Evolutionary conservation across 306 rosid species (phyloP).

Genomic region (Casuarina equisetifolia): DNA sequence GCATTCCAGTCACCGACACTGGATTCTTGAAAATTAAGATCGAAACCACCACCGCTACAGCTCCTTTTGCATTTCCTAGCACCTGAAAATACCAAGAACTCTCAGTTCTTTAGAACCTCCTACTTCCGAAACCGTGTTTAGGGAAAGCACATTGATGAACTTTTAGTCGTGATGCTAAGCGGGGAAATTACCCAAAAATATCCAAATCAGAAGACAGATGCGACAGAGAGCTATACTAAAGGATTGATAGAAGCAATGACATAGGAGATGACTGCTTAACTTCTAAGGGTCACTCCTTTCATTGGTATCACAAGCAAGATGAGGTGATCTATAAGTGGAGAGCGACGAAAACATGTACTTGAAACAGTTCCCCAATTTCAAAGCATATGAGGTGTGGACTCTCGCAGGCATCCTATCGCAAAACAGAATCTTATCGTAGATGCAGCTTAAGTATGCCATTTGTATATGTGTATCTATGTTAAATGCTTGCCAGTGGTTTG

Average conservation of each 20-base stretch:
- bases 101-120: slow-evolving; percentile 21
- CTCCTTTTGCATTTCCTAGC: slow-evolving; percentile 99
- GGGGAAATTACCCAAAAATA: not conserved
- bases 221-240: not conserved
- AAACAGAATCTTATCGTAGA: too few species aligned
- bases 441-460: not conserved
- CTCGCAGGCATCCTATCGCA: too few species aligned
- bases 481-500: too few species aligned
- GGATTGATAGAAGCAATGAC: not conserved
- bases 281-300: not conserved
- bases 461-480: not conserved
- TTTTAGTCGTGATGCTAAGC: too few species aligned
- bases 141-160: too few species aligned
- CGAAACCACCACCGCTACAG: slow-evolving; percentile 97
- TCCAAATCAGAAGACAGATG: not conserved
- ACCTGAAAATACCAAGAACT: slow-evolving; percentile 55
- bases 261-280: not conserved
- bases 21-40: slow-evolving; percentile 93
- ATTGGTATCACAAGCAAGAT: not conserved
- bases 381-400: not conserved
- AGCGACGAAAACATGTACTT: not conserved
- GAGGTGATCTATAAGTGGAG: not conserved
- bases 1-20: slow-evolving; percentile 97
- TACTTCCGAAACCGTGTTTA: not conserved
- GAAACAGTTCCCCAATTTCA: not conserved